Conservation (phyloP, 805 yeast genomes). For the Candida golubevii region DNA sequence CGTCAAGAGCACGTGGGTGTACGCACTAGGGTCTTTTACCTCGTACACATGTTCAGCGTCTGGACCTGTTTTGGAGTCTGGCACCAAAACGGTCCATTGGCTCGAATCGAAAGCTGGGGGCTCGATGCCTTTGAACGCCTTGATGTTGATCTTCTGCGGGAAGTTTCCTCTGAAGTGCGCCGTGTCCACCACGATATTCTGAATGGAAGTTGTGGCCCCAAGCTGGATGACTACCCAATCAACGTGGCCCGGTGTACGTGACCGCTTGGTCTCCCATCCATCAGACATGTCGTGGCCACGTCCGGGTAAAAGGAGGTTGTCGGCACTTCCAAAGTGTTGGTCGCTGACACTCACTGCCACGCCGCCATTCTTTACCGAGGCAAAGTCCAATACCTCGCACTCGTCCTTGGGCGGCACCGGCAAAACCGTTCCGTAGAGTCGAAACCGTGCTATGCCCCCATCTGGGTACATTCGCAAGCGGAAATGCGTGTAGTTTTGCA, state of each 20-base stretch:
- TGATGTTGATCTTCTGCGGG: constrained; percentile 76
- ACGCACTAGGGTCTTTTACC: constrained; percentile 27
- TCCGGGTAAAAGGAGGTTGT: constrained; percentile 85
- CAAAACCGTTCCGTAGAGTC: constrained; percentile 78
- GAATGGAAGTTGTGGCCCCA: constrained; percentile 60
- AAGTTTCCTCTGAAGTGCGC: constrained; percentile 93
- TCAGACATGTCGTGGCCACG: constrained; percentile 96
- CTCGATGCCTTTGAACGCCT: constrained; percentile 44
- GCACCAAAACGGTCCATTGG: constrained; percentile 64
- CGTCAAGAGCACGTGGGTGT: constrained; percentile 70
- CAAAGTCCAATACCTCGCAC: constrained; percentile 57
- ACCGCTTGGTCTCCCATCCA: constrained; percentile 97
- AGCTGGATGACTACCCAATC: constrained; percentile 89
- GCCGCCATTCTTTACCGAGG: constrained; percentile 83
- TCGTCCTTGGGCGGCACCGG: constrained; percentile 58
- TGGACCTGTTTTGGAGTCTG: constrained; percentile 71
- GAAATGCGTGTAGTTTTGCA: constrained; percentile 65
- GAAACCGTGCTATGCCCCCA: constrained; percentile 95
- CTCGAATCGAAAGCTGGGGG: constrained; percentile 41
- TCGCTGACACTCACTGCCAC: constrained; percentile 80
- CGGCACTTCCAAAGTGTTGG: constrained; percentile 92
- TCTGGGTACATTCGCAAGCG: constrained; percentile 93
- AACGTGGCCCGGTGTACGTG: constrained; percentile 75
- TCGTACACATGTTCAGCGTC: constrained; percentile 70
- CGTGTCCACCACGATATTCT: constrained; percentile 73